A percentile compares a stretch with the other conserved stretches of the same genome.
These are phyloP conservation scores for Aspergillus bertholletiae DNA, from an alignment of 495 filamentous ascomycete genomes.

Conservation along the genomic window DNA sequence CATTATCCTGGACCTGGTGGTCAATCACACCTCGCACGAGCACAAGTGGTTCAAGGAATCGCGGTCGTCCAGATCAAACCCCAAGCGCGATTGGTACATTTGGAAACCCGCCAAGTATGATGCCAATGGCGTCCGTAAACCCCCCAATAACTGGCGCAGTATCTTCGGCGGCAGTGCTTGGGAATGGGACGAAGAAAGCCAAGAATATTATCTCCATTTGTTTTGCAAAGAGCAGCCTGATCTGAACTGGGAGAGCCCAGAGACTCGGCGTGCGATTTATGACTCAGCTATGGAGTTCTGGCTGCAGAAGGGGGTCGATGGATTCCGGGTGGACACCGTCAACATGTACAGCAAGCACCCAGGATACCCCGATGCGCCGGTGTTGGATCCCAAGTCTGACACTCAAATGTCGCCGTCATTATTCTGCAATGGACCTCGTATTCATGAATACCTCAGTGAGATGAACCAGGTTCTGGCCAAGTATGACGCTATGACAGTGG, in stretches of 20 bases:
- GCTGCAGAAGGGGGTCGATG: conserved; percentile 47
- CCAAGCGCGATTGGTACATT: conserved; percentile 60
- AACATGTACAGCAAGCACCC: conserved; percentile 51
- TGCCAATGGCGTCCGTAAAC: conserved; percentile 44
- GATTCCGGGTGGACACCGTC: conserved; percentile 56
- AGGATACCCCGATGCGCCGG: conserved; percentile 39
- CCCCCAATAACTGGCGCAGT: conserved; percentile 57
- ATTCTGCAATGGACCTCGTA: conserved; percentile 56
- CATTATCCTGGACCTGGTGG: conserved; percentile 54
- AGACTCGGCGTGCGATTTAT: conserved; percentile 46
- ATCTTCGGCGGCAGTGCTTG: conserved; percentile 53
- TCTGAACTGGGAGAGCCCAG: conserved; percentile 53
- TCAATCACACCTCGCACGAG: conserved; percentile 58
- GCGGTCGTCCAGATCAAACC: conserved; percentile 31
- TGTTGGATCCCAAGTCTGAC: conserved; percentile 30
- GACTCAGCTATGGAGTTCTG: conserved; percentile 49
- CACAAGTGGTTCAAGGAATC: conserved; percentile 57
- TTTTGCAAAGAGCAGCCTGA: conserved; percentile 51
- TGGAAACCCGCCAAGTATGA: conserved; percentile 51
- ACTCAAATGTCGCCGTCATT: conserved; percentile 42
- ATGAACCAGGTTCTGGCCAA: conserved; percentile 43
- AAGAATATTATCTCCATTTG: conserved; percentile 53
- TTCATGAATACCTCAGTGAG: conserved; percentile 51
- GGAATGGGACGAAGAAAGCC: conserved; percentile 48
- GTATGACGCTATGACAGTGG: conserved; percentile 49